Evolutionary conservation across 139 green algal species (phyloP), one percentile per base, ranked within the genome.

Genomic region (Chlamydomonas schloesseri): DNA sequence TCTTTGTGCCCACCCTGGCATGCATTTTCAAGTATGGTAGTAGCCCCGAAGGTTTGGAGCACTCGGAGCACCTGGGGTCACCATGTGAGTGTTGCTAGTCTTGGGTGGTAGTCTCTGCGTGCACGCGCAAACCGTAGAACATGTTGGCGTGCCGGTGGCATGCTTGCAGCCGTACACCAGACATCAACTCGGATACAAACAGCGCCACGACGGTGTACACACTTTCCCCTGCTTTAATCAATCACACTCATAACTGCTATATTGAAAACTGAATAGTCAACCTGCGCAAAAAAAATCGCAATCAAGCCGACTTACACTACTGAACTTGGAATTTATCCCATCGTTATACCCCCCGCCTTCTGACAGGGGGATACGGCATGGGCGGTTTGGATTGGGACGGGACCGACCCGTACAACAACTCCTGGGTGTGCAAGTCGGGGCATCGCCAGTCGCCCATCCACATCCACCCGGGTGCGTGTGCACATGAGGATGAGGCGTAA

Each of bases 11-110:
- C 15, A 15, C n/a, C 14, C 3, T 1, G 5, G 67, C 10, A 1
- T 72, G 67, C 26, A 72, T 72, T 13, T 72, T 72, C 67, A 72
- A 72, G 67, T 72, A 46, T 24, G 67, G 67, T 1, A 72, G 67
- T 9, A 26, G 17, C 36, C 67, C 67, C 1, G 67, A 72, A 15
- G 67, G 67, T 15, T 29, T 72, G 9, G 67, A 72, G 67, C 67
- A 72, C 67, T 26, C 6, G 24, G 67, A 29, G 6, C 26, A 29
- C 33, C 26, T 46, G 5, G 31, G n/a, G 15, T 42, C 67, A 47
- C 67, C 67, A 23, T 72, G 60, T 67, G 60, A 21, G 55, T 60
- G 17, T 3, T 26, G 55, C 55, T 58, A 28, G 55, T 3, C 55
- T 62, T 24, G 21, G 20, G 55, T 62, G 55, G 2, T 3, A 17